Evolutionary conservation across 1,139 yeast species (phyloP).

Genomic region (Pichia sp.): DNA sequence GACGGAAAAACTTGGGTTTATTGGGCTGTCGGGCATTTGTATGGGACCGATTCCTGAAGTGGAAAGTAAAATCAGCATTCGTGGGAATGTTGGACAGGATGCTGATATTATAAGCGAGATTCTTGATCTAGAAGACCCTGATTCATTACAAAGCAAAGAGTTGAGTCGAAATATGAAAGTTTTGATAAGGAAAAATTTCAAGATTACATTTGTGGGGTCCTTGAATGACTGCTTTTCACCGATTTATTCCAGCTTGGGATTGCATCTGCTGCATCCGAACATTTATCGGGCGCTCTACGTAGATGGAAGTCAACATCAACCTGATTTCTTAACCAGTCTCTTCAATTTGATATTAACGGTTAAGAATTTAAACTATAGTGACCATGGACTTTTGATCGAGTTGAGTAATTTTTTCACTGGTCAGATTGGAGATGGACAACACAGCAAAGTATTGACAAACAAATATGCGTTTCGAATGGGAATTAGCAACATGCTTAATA

Average conservation of each 20-base stretch:
- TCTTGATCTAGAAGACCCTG: slow-evolving; percentile 43
- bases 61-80: slow-evolving; percentile 44
- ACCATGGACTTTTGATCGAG: slow-evolving; percentile 49
- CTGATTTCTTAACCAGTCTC: slow-evolving; percentile 43
- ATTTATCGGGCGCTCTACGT: slow-evolving; percentile 42
- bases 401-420: slow-evolving; percentile 48
- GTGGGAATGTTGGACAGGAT: slow-evolving; percentile 39
- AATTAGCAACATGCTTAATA: slow-evolving; percentile 45
- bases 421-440: slow-evolving; percentile 47
- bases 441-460: slow-evolving; percentile 46
- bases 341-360: slow-evolving; percentile 46
- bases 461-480: slow-evolving; percentile 52
- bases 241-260: slow-evolving; percentile 42
- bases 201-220: slow-evolving; percentile 47
- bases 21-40: slow-evolving; percentile 44
- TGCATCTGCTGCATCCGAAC: slow-evolving; percentile 48
- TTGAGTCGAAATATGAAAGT: slow-evolving; percentile 35
- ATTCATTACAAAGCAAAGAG: slow-evolving; percentile 33
- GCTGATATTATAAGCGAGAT: slow-evolving; percentile 47
- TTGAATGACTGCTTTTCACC: slow-evolving; percentile 45
- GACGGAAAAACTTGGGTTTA: slow-evolving; percentile 35
- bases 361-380: slow-evolving; percentile 48
- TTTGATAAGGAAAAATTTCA: slow-evolving; percentile 41
- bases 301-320: slow-evolving; percentile 38
- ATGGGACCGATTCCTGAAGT: slow-evolving; percentile 43